These are phyloP conservation scores for Trichoderma aggressivum DNA, from an alignment of 2,329 filamentous ascomycete species.

Conservation along the genomic window DNA sequence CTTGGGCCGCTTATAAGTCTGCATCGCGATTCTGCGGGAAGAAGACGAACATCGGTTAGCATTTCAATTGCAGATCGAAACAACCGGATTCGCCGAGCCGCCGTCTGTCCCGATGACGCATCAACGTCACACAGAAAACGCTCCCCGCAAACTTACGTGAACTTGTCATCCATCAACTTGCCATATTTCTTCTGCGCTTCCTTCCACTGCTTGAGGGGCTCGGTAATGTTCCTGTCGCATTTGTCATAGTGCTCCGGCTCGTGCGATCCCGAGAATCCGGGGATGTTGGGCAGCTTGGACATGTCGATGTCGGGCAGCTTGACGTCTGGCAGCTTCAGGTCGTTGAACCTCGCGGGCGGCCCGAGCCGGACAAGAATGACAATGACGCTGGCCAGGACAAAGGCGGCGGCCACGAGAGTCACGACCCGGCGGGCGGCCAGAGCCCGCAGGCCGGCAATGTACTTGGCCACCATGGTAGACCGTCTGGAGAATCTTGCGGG, in stretches of 20 bases:
- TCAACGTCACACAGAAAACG: neutral
- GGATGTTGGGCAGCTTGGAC: conserved; percentile 1
- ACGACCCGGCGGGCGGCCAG: conserved; percentile 11
- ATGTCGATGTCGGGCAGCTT: conserved; percentile 17
- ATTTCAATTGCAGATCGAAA: neutral
- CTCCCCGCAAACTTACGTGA: conserved; percentile 24
- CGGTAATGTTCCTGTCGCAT: conserved; percentile 17
- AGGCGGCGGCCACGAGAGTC: conserved; percentile 13
- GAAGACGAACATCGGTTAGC: neutral
- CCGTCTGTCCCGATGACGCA: neutral
- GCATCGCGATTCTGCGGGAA: conserved; percentile 25
- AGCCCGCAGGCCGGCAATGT: conserved; percentile 15
- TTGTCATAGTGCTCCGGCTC: neutral
- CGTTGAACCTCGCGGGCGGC: conserved; percentile 3
- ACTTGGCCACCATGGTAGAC: conserved; percentile 16
- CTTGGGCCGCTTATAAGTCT: conserved; percentile 27
- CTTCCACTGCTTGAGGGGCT: conserved; percentile 9
- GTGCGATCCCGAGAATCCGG: neutral
- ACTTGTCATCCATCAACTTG: conserved; percentile 31
- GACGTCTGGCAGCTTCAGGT: conserved; percentile 4
- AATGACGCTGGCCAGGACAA: conserved; percentile 12
- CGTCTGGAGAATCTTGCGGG: neutral
- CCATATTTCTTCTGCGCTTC: conserved; percentile 37
- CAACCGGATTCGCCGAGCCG: neutral
- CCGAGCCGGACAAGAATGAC: conserved; percentile 14